Conservation (phyloP, 164 flowering plant species). For the Aristolochia fimbriata region DNA sequence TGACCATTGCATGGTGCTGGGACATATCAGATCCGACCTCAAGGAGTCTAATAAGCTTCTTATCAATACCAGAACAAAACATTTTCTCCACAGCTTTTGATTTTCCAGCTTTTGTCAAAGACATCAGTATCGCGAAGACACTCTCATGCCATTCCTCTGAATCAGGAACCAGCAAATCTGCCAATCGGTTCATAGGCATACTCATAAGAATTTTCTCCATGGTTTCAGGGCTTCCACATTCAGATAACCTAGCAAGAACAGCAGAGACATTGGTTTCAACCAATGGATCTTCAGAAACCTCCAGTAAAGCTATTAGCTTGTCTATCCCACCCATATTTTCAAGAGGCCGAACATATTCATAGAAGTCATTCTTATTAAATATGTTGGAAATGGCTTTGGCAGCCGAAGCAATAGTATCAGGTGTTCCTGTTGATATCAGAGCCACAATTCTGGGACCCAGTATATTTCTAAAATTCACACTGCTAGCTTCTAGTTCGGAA, state of each 20-base stretch:
- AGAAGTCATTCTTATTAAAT: conserved; percentile 24
- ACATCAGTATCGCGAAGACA: conserved; percentile 27
- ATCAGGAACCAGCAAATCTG: conserved; percentile 24
- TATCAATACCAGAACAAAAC: conserved; percentile 29
- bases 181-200: conserved; percentile 21
- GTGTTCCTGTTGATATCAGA: conserved; percentile 21
- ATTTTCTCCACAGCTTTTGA: conserved; percentile 31
- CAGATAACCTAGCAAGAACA: conserved; percentile 35
- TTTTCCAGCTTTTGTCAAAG: conserved; percentile 33
- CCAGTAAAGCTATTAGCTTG: conserved; percentile 21
- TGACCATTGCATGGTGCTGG: conserved; percentile 36
- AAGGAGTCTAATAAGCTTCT: conserved; percentile 28
- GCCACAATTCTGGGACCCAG: conserved; percentile 27
- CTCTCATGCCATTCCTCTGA: conserved; percentile 33
- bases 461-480: conserved; percentile 28
- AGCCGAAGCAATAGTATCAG: conserved; percentile 18
- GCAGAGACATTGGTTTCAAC: conserved; percentile 24
- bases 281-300: conserved; percentile 23
- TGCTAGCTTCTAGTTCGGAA: conserved; percentile 36
- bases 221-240: conserved; percentile 26
- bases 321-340: conserved; percentile 24
- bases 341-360: conserved; percentile 21
- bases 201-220: conserved; percentile 23
- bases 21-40: conserved; percentile 33
- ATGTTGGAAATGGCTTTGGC: conserved; percentile 26